Conservation (phyloP, 768 basidiomycete genomes). For the Serendipita vermifera region DNA sequence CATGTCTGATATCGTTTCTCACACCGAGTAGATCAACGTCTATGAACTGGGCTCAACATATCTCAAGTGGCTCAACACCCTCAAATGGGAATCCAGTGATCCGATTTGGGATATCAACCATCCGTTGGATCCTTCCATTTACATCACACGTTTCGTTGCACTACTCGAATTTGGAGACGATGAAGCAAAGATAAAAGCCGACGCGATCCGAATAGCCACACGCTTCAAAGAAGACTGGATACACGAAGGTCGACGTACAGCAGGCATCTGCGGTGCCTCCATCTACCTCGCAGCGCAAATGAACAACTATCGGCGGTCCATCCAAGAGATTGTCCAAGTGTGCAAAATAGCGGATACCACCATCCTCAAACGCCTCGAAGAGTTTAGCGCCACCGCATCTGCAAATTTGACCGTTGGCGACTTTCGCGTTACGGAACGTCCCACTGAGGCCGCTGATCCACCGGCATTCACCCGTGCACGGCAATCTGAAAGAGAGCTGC, state of each 20-base stretch:
- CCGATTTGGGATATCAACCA: constrained; percentile 88
- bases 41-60: constrained; percentile 95
- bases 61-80: constrained; percentile 66
- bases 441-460: constrained; percentile 85
- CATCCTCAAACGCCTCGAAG: constrained; percentile 80
- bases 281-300: constrained; percentile 91
- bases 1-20: background rate
- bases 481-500: constrained; percentile 49
- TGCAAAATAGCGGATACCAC: constrained; percentile 98
- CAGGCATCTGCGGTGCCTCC: constrained; percentile 95
- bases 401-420: constrained; percentile 77
- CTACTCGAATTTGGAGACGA: constrained; percentile 94
- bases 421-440: constrained; percentile 69
- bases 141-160: constrained; percentile 88
- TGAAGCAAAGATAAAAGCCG: constrained; percentile 79
- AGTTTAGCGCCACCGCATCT: constrained; percentile 85
- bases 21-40: constrained; percentile 66
- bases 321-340: constrained; percentile 95
- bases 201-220: constrained; percentile 85
- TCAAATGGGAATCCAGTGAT: constrained; percentile 20
- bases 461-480: constrained; percentile 52
- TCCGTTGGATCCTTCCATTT: constrained; percentile 67
- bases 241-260: constrained; percentile 85
- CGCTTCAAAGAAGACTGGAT: constrained; percentile 98
- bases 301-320: constrained; percentile 89